A percentile compares a stretch with the other conserved stretches of the same genome.
These are phyloP conservation scores for Aphanomyces cochlioides DNA, from an alignment of 352 stramenopile genomes.

Conservation along the genomic window DNA sequence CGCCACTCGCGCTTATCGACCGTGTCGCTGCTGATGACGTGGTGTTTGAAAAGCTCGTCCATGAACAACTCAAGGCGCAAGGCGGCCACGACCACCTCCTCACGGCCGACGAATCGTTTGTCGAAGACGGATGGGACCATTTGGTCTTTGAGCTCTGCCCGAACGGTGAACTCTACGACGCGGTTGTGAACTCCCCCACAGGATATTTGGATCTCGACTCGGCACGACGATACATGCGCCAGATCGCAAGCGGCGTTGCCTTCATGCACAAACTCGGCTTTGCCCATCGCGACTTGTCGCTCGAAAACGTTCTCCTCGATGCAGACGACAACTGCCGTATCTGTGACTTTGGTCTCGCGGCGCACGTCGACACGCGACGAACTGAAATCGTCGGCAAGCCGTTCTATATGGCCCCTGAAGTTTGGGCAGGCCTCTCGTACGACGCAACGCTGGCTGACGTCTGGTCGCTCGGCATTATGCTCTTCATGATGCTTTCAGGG, in stretches of 20 bases:
- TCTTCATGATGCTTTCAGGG: slow-evolving; percentile 35
- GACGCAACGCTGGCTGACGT: slow-evolving; percentile 39
- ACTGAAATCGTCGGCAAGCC: slow-evolving; percentile 38
- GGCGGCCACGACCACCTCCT: slow-evolving; percentile 66
- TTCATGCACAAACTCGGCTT: slow-evolving; percentile 68
- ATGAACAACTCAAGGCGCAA: slow-evolving; percentile 55
- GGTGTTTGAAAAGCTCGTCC: slow-evolving; percentile 66
- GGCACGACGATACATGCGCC: slow-evolving; percentile 67
- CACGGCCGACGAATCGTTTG: slow-evolving; percentile 64
- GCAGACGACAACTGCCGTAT: slow-evolving; percentile 75
- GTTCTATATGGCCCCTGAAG: slow-evolving; percentile 38
- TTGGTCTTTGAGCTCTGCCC: slow-evolving; percentile 74
- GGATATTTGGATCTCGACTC: slow-evolving; percentile 56
- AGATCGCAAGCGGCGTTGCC: slow-evolving; percentile 64
- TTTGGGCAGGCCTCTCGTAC: slow-evolving; percentile 37
- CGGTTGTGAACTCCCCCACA: slow-evolving; percentile 44
- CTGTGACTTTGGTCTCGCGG: slow-evolving; percentile 54
- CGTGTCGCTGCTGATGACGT: slow-evolving; percentile 79
- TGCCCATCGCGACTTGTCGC: slow-evolving; percentile 87
- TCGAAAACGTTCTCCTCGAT: slow-evolving; percentile 89
- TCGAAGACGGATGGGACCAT: slow-evolving; percentile 75
- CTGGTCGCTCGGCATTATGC: slow-evolving; percentile 48
- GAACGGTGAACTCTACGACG: slow-evolving; percentile 70
- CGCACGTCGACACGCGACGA: slow-evolving; percentile 36
- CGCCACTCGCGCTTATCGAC: background rate